Conservation (phyloP, 352 stramenopile species). For the Peronospora destructor region DNA sequence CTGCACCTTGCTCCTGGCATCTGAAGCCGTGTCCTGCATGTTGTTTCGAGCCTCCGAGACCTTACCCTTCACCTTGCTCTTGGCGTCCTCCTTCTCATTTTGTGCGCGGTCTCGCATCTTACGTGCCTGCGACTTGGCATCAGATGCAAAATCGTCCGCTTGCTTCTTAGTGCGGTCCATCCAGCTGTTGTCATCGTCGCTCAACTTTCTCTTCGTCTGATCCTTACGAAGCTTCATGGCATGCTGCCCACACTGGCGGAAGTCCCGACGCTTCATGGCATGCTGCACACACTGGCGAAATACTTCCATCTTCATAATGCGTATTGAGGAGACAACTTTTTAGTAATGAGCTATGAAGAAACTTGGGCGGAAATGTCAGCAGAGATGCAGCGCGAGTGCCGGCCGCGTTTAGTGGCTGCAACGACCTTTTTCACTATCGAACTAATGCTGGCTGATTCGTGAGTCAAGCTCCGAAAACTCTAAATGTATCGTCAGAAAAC, state of each 20-base stretch:
- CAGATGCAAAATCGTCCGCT: slow-evolving; percentile 21
- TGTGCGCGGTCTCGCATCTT: slow-evolving; percentile 20
- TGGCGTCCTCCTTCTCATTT: slow-evolving; percentile 29
- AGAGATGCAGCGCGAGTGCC: slow-evolving; percentile 18
- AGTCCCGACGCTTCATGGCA: slow-evolving; percentile 52
- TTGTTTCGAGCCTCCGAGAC: slow-evolving; percentile 32
- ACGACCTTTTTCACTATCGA: no score
- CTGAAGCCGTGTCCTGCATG: slow-evolving; percentile 32
- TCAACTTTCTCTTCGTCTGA: slow-evolving; percentile 18
- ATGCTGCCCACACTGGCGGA: slow-evolving; percentile 65
- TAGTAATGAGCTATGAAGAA: slow-evolving; percentile 17
- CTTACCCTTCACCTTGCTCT: slow-evolving; percentile 22
- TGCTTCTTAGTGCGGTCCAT: slow-evolving; percentile 49
- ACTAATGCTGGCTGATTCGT: no score
- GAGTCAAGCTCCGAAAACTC: no score
- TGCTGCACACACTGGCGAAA: slow-evolving; percentile 49
- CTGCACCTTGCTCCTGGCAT: slow-evolving; percentile 25
- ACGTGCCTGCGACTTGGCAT: slow-evolving; percentile 25
- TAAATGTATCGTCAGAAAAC: no score
- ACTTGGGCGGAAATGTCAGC: background rate
- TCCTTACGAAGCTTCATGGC: slow-evolving; percentile 36
- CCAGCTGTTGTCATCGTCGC: slow-evolving; percentile 34
- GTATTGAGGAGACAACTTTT: slow-evolving; percentile 13
- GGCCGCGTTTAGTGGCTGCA: slow-evolving; percentile 9
- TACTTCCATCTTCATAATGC: slow-evolving; percentile 25